These are phyloP conservation scores for Jamesozyma lodderae DNA, from an alignment of 805 yeast genomes.

Conservation along the genomic window DNA sequence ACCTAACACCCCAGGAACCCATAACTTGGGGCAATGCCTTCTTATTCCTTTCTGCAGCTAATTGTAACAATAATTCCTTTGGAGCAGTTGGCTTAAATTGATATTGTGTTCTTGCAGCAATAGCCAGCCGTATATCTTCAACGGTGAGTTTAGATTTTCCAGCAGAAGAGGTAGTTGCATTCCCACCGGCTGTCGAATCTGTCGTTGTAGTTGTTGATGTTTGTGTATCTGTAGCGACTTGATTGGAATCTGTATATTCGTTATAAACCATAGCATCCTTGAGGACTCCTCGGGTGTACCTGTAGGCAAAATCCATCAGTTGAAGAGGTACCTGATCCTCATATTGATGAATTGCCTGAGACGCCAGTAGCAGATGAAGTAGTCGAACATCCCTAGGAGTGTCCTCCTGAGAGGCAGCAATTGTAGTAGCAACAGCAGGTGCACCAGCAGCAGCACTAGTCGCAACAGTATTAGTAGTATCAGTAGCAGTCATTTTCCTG, in stretches of 20 bases:
- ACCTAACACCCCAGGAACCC: constrained; percentile 81
- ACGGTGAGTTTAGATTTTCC: constrained; percentile 49
- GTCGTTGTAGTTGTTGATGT: constrained; percentile 13
- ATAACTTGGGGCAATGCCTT: constrained; percentile 85
- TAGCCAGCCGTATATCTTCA: constrained; percentile 87
- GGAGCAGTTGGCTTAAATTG: constrained; percentile 93
- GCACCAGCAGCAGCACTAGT: not conserved
- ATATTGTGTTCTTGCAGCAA: constrained; percentile 87
- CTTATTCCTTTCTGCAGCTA: constrained; percentile 87
- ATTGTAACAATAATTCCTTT: constrained; percentile 78
- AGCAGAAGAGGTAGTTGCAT: not conserved
- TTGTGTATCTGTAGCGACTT: constrained; percentile 5
- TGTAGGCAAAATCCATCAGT: constrained; percentile 91
- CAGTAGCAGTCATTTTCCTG: no score
- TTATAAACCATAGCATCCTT: constrained; percentile 84
- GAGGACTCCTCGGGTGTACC: constrained; percentile 76
- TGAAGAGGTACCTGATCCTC: constrained; percentile 95
- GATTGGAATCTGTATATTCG: constrained; percentile 53
- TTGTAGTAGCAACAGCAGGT: not conserved
- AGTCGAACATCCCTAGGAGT: constrained; percentile 85
- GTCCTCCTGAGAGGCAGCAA: constrained; percentile 23
- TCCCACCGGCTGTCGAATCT: constrained; percentile 3
- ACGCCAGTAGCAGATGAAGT: constrained; percentile 81
- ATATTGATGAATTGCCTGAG: constrained; percentile 83
- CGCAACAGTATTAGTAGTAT: no score